Conservation (phyloP, 2,329 filamentous ascomycete species). For the Ophiostoma sp. region DNA sequence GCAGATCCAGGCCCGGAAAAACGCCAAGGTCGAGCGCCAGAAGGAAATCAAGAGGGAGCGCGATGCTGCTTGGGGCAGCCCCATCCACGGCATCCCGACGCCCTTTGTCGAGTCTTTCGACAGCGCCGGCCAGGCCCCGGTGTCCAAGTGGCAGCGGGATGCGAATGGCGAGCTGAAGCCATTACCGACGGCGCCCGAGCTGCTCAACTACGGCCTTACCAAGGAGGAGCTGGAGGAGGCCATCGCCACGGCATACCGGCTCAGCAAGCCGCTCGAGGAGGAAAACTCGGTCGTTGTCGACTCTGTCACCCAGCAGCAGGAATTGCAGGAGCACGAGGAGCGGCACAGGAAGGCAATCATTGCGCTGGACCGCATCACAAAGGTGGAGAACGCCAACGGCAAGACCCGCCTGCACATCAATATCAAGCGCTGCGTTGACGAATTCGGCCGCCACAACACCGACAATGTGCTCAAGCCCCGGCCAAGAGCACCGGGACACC, state of each 20-base stretch:
- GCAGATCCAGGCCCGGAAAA: slow-evolving; percentile 76
- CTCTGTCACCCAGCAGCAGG: slow-evolving; percentile 37
- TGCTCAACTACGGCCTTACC: slow-evolving; percentile 73
- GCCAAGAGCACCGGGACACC: slow-evolving; percentile 42
- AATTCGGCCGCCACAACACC: slow-evolving; percentile 87
- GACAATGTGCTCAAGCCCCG: slow-evolving; percentile 64
- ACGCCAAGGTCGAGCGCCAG: slow-evolving; percentile 72
- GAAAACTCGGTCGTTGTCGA: slow-evolving; percentile 37
- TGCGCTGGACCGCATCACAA: slow-evolving; percentile 73
- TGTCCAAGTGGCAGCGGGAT: slow-evolving; percentile 28
- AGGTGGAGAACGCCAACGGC: slow-evolving; percentile 68
- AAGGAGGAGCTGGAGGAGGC: slow-evolving; percentile 61
- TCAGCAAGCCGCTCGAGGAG: slow-evolving; percentile 54
- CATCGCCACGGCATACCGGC: slow-evolving; percentile 59
- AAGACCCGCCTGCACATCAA: slow-evolving; percentile 78
- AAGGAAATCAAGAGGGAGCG: slow-evolving; percentile 62
- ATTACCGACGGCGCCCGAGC: slow-evolving; percentile 44
- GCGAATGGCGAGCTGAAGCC: slow-evolving; percentile 27
- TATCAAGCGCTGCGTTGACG: slow-evolving; percentile 74
- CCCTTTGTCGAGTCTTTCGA: slow-evolving; percentile 81
- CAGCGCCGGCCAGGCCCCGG: slow-evolving; percentile 48
- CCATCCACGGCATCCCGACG: slow-evolving; percentile 71
- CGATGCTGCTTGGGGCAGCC: slow-evolving; percentile 63
- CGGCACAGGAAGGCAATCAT: slow-evolving; percentile 64
- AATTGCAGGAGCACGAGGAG: slow-evolving; percentile 43